A percentile compares a stretch with the other conserved stretches of the same genome.
Evolutionary conservation across 305 asterid genomes (phyloP).

Genomic region (Fraxinus ornus): DNA sequence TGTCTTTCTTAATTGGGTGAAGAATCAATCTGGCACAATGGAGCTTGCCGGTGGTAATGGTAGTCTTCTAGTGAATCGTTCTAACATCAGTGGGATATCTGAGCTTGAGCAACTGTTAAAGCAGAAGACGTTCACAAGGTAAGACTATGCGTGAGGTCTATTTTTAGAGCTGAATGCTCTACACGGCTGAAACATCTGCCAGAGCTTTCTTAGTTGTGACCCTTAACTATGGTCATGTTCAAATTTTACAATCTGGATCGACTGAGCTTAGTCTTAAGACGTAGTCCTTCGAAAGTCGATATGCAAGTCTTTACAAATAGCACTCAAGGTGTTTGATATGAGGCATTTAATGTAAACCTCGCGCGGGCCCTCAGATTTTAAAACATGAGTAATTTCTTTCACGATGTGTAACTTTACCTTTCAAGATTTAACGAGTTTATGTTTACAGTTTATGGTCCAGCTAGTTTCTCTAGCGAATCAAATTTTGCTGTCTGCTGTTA

Average conservation of each 20-base stretch:
- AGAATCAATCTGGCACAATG: slow-evolving; percentile 40
- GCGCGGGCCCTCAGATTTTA: background rate
- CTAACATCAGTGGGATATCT: slow-evolving; percentile 38
- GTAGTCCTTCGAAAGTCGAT: background rate
- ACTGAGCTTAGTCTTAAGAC: background rate
- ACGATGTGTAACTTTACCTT: background rate
- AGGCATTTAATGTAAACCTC: background rate
- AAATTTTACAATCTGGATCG: background rate
- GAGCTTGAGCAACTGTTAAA: slow-evolving; percentile 76
- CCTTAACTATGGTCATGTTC: background rate
- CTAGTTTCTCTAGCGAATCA: background rate
- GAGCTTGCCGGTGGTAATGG: slow-evolving; percentile 34
- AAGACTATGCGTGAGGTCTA: slow-evolving; percentile 5
- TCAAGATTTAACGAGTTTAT: background rate
- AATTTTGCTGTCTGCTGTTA: background rate
- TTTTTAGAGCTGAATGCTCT: background rate
- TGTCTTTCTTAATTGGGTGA: slow-evolving; percentile 28
- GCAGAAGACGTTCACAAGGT: slow-evolving; percentile 78
- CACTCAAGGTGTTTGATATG: background rate
- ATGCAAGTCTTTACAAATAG: background rate
- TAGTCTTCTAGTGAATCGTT: slow-evolving; percentile 31
- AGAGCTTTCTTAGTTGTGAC: background rate
- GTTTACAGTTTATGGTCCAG: background rate
- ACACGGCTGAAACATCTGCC: background rate
- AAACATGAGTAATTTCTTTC: background rate